Evolutionary conservation across 176 grass and related monocot species (phyloP), one percentile per base, ranked within the genome.

Genomic region (Ensete glaucum): DNA sequence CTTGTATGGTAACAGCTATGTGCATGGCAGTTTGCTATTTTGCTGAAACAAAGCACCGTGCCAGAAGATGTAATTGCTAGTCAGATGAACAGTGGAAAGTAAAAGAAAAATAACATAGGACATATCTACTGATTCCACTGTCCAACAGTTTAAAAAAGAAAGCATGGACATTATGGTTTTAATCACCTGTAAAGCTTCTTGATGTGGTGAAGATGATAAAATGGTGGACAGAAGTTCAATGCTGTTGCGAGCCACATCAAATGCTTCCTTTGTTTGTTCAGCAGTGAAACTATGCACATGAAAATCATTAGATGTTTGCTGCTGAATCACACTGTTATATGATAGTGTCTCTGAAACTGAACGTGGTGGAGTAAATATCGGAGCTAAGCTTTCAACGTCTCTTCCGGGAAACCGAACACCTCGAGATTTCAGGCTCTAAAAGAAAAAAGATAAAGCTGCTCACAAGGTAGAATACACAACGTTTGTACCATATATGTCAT

Each of bases 391-490:
- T 79, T 92, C 92, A 19, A 92, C 86, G 53, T 92, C 87, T 85
- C 87, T 82, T 55, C 89, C 92, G 21, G 92, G 92, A 85, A 96
- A 96, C 56, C 85, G 82, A 65, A 96, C 80, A 73, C 88, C 92
- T 87, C 89, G 92, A 77, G 92, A 96, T 92, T 96, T 96, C 87
- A 96, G 76, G 76, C 92, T 96, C 92, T 96, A 77, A 17, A 83
- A 75, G 59, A 64, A 83, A 55, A 53, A 82, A 0, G 52, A 80
- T 29, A 78, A 57, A 9, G 72, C 58, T 52, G 29, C 22, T 59
- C 57, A 75, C 53, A 50, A 43, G 53, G 21, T 22, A 14, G 66
- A 67, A 73, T 59, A 11, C 29, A 73, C 22, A 49, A 52, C 1
- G 22, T 11, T 5, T 62, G 19, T 27, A 52, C 54, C 24, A 57